Percentiles rank a stretch among this genome's conserved stretches.
Conservation (phyloP, 305 asterid species). For the Solanum hybrid region DNA sequence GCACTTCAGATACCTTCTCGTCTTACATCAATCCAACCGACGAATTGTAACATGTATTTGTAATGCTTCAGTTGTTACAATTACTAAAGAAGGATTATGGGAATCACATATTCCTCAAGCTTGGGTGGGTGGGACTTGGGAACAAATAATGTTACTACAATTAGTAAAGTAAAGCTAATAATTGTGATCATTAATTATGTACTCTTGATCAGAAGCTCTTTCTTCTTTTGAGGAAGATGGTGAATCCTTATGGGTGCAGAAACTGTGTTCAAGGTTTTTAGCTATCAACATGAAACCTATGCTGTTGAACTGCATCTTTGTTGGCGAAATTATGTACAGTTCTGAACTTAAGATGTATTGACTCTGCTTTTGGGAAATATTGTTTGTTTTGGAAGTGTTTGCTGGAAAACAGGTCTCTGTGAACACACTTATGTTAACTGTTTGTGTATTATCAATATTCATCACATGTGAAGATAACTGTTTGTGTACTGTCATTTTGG, state of each 20-base stretch:
- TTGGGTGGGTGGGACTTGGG: background rate
- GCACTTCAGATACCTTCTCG: background rate
- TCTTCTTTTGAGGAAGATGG: conserved; percentile 71
- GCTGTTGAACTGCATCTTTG: background rate
- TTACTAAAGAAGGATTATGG: background rate
- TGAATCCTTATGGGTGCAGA: background rate
- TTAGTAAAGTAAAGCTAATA: background rate
- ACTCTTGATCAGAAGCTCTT: conserved; percentile 64
- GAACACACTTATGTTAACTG: background rate
- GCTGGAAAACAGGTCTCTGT: background rate
- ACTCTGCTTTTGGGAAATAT: background rate
- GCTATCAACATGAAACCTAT: background rate
- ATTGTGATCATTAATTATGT: background rate
- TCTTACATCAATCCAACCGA: background rate
- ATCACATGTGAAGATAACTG: background rate
- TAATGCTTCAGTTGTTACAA: background rate
- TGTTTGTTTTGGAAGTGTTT: background rate
- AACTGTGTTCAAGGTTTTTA: background rate
- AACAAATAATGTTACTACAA: background rate
- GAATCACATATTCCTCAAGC: background rate
- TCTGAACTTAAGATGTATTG: background rate
- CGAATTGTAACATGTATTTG: background rate
- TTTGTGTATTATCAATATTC: background rate
- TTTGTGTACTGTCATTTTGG: background rate
- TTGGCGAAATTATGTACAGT: background rate